Percentiles rank a stretch among this genome's conserved stretches.
Conservation (phyloP, 2,329 filamentous ascomycete genomes). For the Cylindrodendrum hubeiense region DNA sequence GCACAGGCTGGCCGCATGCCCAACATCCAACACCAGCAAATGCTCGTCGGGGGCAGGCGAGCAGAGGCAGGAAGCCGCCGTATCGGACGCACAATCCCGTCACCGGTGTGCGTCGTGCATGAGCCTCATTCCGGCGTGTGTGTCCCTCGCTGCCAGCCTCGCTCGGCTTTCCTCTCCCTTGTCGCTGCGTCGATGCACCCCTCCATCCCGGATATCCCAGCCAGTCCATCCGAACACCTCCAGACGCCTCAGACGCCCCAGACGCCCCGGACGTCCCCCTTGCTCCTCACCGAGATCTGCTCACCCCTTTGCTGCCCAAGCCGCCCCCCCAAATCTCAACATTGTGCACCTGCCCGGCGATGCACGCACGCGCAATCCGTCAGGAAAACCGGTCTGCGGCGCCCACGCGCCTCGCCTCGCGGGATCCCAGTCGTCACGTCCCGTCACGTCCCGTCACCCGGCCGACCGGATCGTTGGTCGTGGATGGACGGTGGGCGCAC, state of each 20-base stretch:
- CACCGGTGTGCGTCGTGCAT: constrained; percentile 23
- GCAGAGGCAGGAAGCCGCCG: background rate
- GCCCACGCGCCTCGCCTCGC: background rate
- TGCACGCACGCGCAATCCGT: background rate
- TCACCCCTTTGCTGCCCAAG: background rate
- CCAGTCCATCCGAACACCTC: background rate
- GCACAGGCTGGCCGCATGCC: constrained; percentile 6
- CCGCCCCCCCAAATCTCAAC: background rate
- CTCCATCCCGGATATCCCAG: background rate
- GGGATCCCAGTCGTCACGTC: background rate
- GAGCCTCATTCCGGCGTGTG: constrained; percentile 14
- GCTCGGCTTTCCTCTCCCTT: constrained; percentile 1
- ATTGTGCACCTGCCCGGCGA: background rate
- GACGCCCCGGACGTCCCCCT: background rate
- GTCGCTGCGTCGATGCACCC: background rate
- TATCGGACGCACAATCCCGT: constrained; percentile 20
- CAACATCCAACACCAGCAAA: background rate
- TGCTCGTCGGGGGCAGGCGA: background rate
- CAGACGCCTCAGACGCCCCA: too few relatives aligned
- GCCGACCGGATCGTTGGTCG: background rate
- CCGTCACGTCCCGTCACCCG: background rate
- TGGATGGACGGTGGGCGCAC: background rate
- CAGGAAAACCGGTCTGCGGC: constrained; percentile 1
- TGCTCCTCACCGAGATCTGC: background rate
- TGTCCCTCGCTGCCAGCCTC: background rate